phyloP scores from a whole-genome alignment of 108 stramenopile species.

The Cyclotella baltica region DNA sequence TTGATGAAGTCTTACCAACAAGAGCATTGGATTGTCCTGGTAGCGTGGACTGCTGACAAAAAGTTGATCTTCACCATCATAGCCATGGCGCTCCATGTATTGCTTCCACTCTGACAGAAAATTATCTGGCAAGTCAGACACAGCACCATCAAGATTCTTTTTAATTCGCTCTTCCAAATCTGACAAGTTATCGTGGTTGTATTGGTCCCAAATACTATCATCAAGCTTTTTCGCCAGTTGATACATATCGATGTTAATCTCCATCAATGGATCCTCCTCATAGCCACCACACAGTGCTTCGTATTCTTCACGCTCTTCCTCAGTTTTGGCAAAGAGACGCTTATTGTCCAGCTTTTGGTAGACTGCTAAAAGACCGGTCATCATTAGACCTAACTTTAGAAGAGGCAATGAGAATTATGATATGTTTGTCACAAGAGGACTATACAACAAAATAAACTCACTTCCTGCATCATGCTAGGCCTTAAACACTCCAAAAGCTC shows the following conservation, averaged over 20 bases:
- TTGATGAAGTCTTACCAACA: slow-evolving; percentile 31
- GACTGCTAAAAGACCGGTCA: not conserved
- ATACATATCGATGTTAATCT: slow-evolving; percentile 38
- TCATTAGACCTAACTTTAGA: slow-evolving; percentile 27
- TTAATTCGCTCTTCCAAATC: slow-evolving; percentile 22
- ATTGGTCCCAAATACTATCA: slow-evolving; percentile 23
- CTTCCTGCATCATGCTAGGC: slow-evolving; percentile 14
- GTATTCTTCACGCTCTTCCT: slow-evolving; percentile 23
- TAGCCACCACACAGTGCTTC: slow-evolving; percentile 42
- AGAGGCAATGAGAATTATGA: too few relatives aligned
- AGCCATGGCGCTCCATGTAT: slow-evolving; percentile 29
- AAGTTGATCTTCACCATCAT: slow-evolving; percentile 38
- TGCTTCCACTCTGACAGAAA: slow-evolving; percentile 31
- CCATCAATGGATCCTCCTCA: slow-evolving; percentile 40
- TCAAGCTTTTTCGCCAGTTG: slow-evolving; percentile 28
- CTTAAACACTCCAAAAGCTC: slow-evolving; percentile 6
- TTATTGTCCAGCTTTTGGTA: slow-evolving; percentile 30
- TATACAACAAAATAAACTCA: too few relatives aligned
- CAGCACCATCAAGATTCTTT: slow-evolving; percentile 16
- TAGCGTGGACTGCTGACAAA: slow-evolving; percentile 40
- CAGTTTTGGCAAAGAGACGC: slow-evolving; percentile 19
- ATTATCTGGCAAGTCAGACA: slow-evolving; percentile 26
- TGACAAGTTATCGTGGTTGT: slow-evolving; percentile 19
- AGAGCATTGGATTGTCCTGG: slow-evolving; percentile 17
- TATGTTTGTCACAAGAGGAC: too few relatives aligned